Base-by-base conservation (phyloP, 345 rosid species). In the Acer negundo region DNA sequence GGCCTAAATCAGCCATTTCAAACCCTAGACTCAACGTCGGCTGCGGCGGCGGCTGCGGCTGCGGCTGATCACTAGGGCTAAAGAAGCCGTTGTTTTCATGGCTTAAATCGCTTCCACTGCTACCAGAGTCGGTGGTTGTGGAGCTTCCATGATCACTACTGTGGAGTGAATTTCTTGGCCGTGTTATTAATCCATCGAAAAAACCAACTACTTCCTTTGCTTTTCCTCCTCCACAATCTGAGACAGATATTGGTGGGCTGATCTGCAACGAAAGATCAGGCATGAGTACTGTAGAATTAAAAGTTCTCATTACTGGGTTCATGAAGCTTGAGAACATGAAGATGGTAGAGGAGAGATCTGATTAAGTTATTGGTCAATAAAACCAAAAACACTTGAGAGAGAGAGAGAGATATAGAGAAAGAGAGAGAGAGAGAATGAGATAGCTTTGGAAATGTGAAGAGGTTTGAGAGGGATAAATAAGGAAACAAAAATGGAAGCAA, bases 261-360 rank as follows among this genome's bases (percentile, higher is more conserved):
- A 95, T 95, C 84, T 93, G 94, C 81, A 95, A 84, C 10, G 98
- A 93, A 75, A 95, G 98, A 85, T 93, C 97, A 69, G 94, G 96
- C 49, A 92, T 75, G 74, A 76, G 46, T n/a, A 79, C 28, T 19
- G 78, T n/a, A 17, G 77, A 46, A 38, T 77, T n/a, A 17, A 76
- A 40, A 38, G 65, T 70, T 81, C 80, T 82, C 86, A 75, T 91
- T 56, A 73, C 77, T 10, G 69, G 53, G 78, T 72, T 85, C 38
- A 35, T 4, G 69, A 75, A 77, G 80, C 70, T 83, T 70, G 90
- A 74, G 81, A 84, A 82, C 84, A 83, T 79, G 80, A 79, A 62
- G 79, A 80, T 26, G 66, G 22, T 38, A 12, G 38, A 4, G 49
- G 68, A n/a, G 72, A 40, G 82, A 70, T 81, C 44, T 77, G 44